Conservation (phyloP, 768 basidiomycete genomes). For the Dentipellis fragilis region DNA sequence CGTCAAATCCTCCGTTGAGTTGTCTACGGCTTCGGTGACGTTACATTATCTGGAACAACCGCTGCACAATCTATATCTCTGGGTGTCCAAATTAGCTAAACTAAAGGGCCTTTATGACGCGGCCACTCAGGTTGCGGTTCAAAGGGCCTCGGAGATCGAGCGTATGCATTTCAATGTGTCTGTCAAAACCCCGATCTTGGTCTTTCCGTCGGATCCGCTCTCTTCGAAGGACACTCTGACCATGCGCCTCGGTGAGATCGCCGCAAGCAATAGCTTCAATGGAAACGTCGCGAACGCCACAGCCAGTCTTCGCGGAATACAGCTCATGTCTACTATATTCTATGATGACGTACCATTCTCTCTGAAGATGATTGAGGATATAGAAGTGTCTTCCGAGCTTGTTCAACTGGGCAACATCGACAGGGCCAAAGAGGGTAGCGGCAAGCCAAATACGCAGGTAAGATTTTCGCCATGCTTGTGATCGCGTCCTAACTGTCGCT, state of each 20-base stretch:
- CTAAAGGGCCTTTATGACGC: slow-evolving; percentile 94
- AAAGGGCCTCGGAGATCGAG: slow-evolving; percentile 87
- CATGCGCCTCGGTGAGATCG: slow-evolving; percentile 82
- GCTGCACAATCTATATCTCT: slow-evolving; percentile 81
- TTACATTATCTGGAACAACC: slow-evolving; percentile 84
- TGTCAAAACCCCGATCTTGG: slow-evolving; percentile 84
- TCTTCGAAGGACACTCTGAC: slow-evolving; percentile 59
- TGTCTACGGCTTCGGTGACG: slow-evolving; percentile 84
- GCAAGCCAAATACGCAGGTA: slow-evolving; percentile 72
- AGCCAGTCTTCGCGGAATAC: slow-evolving; percentile 77
- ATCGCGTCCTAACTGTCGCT: background rate
- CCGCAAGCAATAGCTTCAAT: slow-evolving; percentile 67
- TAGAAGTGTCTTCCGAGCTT: slow-evolving; percentile 61
- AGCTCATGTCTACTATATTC: slow-evolving; percentile 60
- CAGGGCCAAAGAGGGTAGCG: slow-evolving; percentile 24
- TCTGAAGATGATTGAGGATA: slow-evolving; percentile 89
- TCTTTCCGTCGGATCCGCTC: slow-evolving; percentile 68
- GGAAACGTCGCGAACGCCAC: slow-evolving; percentile 45
- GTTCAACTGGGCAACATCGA: slow-evolving; percentile 52
- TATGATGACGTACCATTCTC: slow-evolving; percentile 37
- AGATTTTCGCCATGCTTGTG: slow-evolving; percentile 7
- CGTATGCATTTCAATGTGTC: slow-evolving; percentile 89
- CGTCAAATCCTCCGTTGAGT: slow-evolving; percentile 71
- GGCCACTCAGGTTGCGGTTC: slow-evolving; percentile 86
- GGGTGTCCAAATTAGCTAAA: slow-evolving; percentile 74